Conservation (phyloP, 495 filamentous ascomycete genomes). For the Penicillium coprophilum region DNA sequence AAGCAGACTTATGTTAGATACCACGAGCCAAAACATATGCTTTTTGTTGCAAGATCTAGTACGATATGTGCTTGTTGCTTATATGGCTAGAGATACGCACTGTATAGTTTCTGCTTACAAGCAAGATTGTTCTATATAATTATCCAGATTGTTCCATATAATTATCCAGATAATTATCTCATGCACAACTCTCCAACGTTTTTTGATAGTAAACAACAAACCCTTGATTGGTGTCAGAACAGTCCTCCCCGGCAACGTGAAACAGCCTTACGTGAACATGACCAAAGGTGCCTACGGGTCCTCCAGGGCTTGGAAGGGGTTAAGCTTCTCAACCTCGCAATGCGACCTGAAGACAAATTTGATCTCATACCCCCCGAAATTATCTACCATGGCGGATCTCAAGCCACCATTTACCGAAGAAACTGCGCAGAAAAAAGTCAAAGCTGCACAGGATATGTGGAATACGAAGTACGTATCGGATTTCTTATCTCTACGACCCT, state of each 20-base stretch:
- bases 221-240: too few species aligned
- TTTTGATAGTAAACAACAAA: not conserved
- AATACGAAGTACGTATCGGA: constrained; percentile 63
- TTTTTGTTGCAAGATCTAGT: not conserved
- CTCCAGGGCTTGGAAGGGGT: not conserved
- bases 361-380: not conserved
- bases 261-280: not conserved
- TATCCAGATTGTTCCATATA: not conserved
- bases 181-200: not conserved
- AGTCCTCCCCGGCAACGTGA: too few species aligned
- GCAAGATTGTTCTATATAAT: not conserved
- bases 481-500: constrained; percentile 2
- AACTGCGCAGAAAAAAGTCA: constrained; percentile 75
- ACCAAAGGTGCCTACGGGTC: not conserved
- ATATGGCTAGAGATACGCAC: not conserved
- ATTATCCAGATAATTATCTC: too few species aligned
- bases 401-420: constrained; percentile 79
- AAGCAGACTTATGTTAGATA: not conserved
- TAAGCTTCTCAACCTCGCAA: not conserved
- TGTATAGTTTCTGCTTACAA: not conserved
- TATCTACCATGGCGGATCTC: constrained; percentile 50
- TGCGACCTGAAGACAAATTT: not conserved
- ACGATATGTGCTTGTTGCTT: not conserved
- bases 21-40: not conserved
- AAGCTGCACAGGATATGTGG: constrained; percentile 82